Base-by-base conservation (phyloP, 257 asterid species). In the Przewalskia tangutica region DNA sequence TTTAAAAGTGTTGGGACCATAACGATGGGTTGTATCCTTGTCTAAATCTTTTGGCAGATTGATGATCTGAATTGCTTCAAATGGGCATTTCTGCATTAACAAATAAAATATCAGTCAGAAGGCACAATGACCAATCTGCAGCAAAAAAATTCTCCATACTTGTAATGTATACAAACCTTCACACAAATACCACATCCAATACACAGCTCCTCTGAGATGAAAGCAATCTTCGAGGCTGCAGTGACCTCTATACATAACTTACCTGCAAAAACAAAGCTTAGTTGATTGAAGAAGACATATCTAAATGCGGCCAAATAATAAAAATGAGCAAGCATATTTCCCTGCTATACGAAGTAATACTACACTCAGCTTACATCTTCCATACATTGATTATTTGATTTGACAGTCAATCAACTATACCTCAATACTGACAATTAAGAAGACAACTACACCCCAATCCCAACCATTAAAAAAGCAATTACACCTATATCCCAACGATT, bases 171-270 rank as follows among this genome's bases (percentile, higher is more conserved):
- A 82, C 94, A 53, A 83, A 95, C 99, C 98, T 95, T 96, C 65
- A 94, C 98, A 84, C 98, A 94, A 71, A 93, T 93, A 91, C 98
- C 98, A 79, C 99, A 96, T 55, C 99, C 99, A 82, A 94, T 94
- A 86, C 99, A 96, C 86, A 96, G 84, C 87, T 96, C 99, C 91
- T 94, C 99, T 2, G 99, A 96, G 85, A 96, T 92, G 89, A 84
- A 96, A 87, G 99, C 99, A 59, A 93, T 91, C 93, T 90, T 96
- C 56, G 97, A 54, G 75, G 86, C 83, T 83, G 94, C 78, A 63
- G 93, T 82, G 85, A 96, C 99, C 91, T 93, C 99, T 77, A 96
- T 93, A 87, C 99, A 96, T 17, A 94, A 97, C 82, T 90, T 94
- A 54, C 99, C 99, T 94, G 88, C 77, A 79, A 63, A 56, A 40